Evolutionary conservation across 139 green algal genomes (phyloP), one percentile per base, ranked within the genome.

Genomic region (Tetraselmis striata): DNA sequence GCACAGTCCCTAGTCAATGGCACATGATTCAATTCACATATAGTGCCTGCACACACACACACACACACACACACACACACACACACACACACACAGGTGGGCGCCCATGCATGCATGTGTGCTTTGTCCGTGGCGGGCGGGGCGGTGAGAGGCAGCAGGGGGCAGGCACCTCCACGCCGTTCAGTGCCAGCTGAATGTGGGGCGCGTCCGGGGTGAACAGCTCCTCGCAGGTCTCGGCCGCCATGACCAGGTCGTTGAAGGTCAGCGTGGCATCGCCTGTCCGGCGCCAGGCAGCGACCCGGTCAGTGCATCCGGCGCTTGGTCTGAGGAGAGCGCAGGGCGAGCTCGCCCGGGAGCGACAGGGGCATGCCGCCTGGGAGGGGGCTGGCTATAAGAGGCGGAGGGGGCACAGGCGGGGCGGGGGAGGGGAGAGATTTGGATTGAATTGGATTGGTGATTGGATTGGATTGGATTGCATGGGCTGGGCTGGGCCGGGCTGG

Each of bases 141-240:
- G n/a, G n/a, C n/a, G n/a, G n/a, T n/a, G n/a, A n/a, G n/a, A n/a
- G n/a, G n/a, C n/a, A n/a, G n/a, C n/a, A n/a, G n/a, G n/a, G n/a
- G n/a, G 2, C 26, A 29, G 5, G 23, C 26, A 31, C 74, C 74
- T 29, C 26, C 5, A 31, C 74, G n/a, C 74, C 88, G 74, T 80
- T 85, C 25, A 92, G 81, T 23, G 87, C 85, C 27, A 90, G 67
- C 18, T 30, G 29, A 59, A 93, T 88, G 84, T 93, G 87, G 29
- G 89, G 87, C 22, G 31, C 0, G 24, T 75, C 30, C 25, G 88
- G 95, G 1, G 97, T 98, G 92, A 98, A 99, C 29, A 99, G 90
- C 91, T 99, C 97, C 87, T 98, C 96, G 77, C 96, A 99, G 0
- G 94, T 97, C 84, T 99, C 95, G 2, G 87, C 86, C 5, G 90